Percentiles rank a stretch among this genome's conserved stretches.
Evolutionary conservation across 495 filamentous ascomycete species (phyloP).

Genomic region (Hypomontagnella monticulosa): DNA sequence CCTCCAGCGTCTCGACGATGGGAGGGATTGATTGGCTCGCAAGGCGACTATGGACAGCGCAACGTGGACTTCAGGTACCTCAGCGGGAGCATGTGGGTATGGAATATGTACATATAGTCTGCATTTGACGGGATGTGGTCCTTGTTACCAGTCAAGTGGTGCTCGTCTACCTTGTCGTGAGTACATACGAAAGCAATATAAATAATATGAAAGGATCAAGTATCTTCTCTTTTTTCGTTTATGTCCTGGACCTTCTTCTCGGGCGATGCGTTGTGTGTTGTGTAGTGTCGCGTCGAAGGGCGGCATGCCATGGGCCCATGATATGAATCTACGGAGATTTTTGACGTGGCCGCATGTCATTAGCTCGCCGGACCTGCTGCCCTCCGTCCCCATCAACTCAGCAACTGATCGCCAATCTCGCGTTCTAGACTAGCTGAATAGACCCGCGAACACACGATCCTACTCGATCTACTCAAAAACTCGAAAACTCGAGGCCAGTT

Average conservation of each 20-base stretch:
- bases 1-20: constrained; percentile 46
- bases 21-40: constrained; percentile 46
- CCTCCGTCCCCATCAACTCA: constrained; percentile 40
- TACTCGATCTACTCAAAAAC: background rate
- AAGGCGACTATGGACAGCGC: constrained; percentile 41
- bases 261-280: constrained; percentile 2
- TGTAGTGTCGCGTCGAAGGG: constrained; percentile 39
- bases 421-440: constrained; percentile 37
- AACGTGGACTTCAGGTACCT: constrained; percentile 50
- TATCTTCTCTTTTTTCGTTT: constrained; percentile 14
- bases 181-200: background rate
- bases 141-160: constrained; percentile 34
- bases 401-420: constrained; percentile 40
- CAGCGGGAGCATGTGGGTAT: constrained; percentile 40
- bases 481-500: background rate
- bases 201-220: constrained; percentile 15
- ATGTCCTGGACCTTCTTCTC: background rate
- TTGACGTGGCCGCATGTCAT: constrained; percentile 51
- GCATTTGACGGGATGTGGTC: constrained; percentile 28
- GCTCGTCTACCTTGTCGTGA: too few species aligned
- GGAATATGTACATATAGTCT: constrained; percentile 21
- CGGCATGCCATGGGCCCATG: constrained; percentile 44
- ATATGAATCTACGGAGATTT: constrained; percentile 47
- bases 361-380: constrained; percentile 44
- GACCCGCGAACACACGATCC: constrained; percentile 10